Conservation (phyloP, 176 grass and related monocot species). For the Musa itinerans region DNA sequence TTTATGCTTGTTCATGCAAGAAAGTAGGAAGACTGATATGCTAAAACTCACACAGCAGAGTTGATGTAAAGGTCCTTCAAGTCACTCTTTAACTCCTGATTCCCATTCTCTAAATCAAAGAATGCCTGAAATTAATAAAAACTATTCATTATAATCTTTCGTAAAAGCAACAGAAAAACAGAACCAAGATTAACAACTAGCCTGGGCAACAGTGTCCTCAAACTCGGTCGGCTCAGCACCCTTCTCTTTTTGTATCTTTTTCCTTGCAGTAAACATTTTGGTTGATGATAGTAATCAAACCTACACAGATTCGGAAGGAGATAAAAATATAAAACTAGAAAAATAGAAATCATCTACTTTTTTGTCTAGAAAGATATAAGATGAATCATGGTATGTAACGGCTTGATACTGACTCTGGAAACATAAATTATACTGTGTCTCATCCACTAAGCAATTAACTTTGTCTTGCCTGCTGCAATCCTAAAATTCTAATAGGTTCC, state of each 20-base stretch:
- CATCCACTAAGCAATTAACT: too few species aligned
- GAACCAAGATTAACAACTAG: background rate
- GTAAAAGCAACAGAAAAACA: background rate
- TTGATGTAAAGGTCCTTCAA: conserved; percentile 13
- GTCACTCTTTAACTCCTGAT: conserved; percentile 6
- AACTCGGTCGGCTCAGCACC: conserved; percentile 22
- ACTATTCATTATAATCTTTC: background rate
- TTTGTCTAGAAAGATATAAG: too few species aligned
- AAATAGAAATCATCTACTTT: too few species aligned
- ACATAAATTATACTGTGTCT: too few species aligned
- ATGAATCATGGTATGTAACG: too few species aligned
- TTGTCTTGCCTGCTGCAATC: too few species aligned
- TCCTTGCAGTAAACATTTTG: conserved; percentile 24
- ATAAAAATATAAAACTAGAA: background rate
- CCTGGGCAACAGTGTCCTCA: conserved; percentile 19
- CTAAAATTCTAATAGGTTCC: too few species aligned
- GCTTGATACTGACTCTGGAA: too few species aligned
- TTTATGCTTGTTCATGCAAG: too few species aligned
- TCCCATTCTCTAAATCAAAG: conserved; percentile 9
- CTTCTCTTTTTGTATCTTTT: conserved; percentile 33
- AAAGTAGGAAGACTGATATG: too few species aligned
- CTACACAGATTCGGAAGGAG: background rate
- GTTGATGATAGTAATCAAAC: background rate
- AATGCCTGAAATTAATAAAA: background rate
- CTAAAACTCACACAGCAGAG: background rate